Base-by-base conservation (phyloP, 1,284 basidiomycete species). In the Tylopilus orsonianus region DNA sequence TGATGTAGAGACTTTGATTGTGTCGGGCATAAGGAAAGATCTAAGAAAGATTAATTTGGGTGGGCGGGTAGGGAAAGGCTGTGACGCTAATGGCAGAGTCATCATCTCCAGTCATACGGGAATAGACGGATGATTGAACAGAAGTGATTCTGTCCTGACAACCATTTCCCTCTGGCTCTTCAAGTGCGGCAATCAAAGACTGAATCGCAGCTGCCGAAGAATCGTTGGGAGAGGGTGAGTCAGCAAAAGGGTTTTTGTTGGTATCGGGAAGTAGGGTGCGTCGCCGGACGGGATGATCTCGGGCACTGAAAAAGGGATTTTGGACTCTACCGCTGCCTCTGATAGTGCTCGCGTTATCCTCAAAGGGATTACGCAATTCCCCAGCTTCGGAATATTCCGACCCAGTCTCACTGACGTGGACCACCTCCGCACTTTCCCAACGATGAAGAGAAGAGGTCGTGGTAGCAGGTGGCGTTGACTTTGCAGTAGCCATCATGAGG, bases 361-460 rank as follows among this genome's bases (percentile, higher is more conserved):
- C 56, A 56, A 80, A 80, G 5, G 79, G 76, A 55, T 77, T 74
- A 10, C 44, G 53, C 27, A 41, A 47, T 4, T 63, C 46, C 8
- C 26, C 41, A 3, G 13, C 6, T 14, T 57, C 46, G 22, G 64
- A 57, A 27, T 61, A 47, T 39, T 64, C 61, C 2, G 67, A 54
- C 16, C 62, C 47, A 9, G 65, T 49, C 22, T 60, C 65, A 33
- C 74, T 72, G 44, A 72, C 72, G 41, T 80, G 71, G 44, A 85
- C 55, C 9, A 87, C 81, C 57, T 86, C 83, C 0, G 85, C 85
- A 5, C 81, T 83, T 64, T 87, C 80, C 85, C 85, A 87, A 33
- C 61, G 74, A 66, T 87, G 85, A 5, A 71, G 59, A 13, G 70
- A 66, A 2, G 76, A 75, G 2, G 66, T 57, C 13, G 70, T 58